Conservation (phyloP, 139 green algal genomes). For the Desmodesmus armatus region DNA sequence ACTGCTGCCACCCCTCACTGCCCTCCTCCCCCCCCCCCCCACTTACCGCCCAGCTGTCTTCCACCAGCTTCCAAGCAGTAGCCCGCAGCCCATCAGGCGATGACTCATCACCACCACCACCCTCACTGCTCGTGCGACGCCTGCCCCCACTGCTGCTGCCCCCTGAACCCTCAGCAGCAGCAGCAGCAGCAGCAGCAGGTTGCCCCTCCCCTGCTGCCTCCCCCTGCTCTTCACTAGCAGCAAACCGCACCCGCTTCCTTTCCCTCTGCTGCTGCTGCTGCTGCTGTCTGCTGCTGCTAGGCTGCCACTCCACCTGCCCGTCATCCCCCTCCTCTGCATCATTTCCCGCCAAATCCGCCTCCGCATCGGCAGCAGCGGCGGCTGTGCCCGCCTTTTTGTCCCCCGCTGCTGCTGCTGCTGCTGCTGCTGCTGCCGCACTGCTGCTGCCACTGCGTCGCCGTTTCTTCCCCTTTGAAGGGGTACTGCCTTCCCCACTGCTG, state of each 20-base stretch:
- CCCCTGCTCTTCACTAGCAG: slow-evolving; percentile 43
- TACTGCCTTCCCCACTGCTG: background rate
- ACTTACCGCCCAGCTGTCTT: slow-evolving; percentile 50
- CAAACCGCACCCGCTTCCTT: slow-evolving; percentile 20
- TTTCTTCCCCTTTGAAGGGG: background rate
- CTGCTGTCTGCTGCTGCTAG: background rate
- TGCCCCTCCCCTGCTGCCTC: background rate
- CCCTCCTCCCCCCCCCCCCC: too few species aligned
- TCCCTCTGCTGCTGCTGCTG: slow-evolving; percentile 4
- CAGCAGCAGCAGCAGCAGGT: slow-evolving; percentile 2
- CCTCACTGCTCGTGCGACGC: background rate
- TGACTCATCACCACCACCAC: background rate
- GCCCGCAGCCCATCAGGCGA: slow-evolving; percentile 10
- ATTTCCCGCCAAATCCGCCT: background rate
- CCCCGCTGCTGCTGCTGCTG: slow-evolving; percentile 1
- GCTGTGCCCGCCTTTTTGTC: background rate
- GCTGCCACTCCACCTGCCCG: background rate
- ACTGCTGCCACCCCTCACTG: too few species aligned
- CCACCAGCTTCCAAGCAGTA: slow-evolving; percentile 41
- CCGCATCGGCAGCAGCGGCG: slow-evolving; percentile 1
- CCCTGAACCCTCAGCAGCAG: slow-evolving; percentile 11
- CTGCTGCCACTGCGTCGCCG: background rate
- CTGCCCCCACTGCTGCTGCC: background rate
- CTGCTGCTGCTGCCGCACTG: background rate
- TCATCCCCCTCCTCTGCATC: background rate